These are phyloP conservation scores for Ascochyta fabae DNA, from an alignment of 2,329 filamentous ascomycete genomes.

Conservation along the genomic window DNA sequence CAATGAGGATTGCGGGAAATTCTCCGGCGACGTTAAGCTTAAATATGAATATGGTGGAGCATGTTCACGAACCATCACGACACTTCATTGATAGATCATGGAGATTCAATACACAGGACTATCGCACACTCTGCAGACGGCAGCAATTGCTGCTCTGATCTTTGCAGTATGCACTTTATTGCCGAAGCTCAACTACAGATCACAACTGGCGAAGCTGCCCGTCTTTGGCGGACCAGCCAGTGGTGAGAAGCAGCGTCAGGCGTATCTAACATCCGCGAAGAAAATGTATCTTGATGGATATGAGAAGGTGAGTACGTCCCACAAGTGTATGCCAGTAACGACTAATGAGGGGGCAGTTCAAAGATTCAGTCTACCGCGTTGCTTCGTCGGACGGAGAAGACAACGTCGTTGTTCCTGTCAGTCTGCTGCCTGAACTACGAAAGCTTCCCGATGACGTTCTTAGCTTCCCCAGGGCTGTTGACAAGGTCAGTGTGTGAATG, in stretches of 20 bases:
- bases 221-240: constrained; percentile 13
- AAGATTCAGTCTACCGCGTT: constrained; percentile 34
- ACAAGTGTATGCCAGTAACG: too few species aligned
- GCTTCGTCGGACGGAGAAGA: constrained; percentile 26
- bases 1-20: neutral
- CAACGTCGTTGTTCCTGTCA: constrained; percentile 36
- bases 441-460: constrained; percentile 43
- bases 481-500: constrained; percentile 28
- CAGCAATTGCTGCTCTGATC: constrained; percentile 31
- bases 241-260: constrained; percentile 31
- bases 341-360: constrained; percentile 35
- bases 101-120: constrained; percentile 27
- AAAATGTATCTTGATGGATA: constrained; percentile 39
- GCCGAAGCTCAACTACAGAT: constrained; percentile 29
- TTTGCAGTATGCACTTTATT: constrained; percentile 30
- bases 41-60: constrained; percentile 1
- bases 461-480: constrained; percentile 38
- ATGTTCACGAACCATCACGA: neutral
- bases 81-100: constrained; percentile 18
- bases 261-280: constrained; percentile 31
- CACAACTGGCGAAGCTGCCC: constrained; percentile 38
- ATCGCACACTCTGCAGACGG: constrained; percentile 32
- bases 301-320: constrained; percentile 25
- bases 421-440: constrained; percentile 41
- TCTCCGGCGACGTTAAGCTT: neutral